Base-by-base conservation (phyloP, 352 stramenopile genomes). In the Phytopythium kandeliae region DNA sequence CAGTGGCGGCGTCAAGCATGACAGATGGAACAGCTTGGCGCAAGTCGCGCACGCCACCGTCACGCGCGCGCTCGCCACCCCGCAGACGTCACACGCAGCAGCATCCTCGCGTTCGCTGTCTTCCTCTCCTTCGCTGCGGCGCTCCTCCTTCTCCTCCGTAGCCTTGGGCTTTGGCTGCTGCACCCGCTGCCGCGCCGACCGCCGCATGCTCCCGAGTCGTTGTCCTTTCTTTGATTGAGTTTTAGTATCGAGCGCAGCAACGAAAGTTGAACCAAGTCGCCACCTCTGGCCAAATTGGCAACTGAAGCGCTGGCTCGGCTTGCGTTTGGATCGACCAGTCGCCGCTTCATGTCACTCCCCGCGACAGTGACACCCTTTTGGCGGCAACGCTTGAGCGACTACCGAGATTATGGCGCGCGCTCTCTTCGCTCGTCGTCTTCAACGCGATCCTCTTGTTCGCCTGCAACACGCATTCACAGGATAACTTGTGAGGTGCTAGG, bases 1-100 rank as follows among this genome's bases (percentile, higher is more conserved):
- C 36, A 86, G 57, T 35, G 70, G 65, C 44, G 80, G 80, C 24
- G 49, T 48, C n/a, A 75, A 62, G 55, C 80, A 92, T 13, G 59
- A 34, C 56, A 92, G 51, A 34, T 91, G 80, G 57, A 74, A 86
- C 13, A 55, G 34, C 25, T 59, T 55, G 3, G 52, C 26, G 50
- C 80, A 91, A 16, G 16, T 24, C 1, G 57, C 54, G 50, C 80
- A 91, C 17, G 31, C 48, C 19, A 91, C 54, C 15, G 65, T 62
- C 51, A 85, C 71, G 36, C 71, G 71, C 33, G 69, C 48, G 54
- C 65, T 70, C 31, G 55, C 48, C n/a, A 62, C 41, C 8, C 35
- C 25, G 49, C 80, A 91, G 12, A 74, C 69, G 0, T 40, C 53
- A 19, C 80, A 91, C 1, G 25, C 55, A 21, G 26, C 43, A 2